phyloP scores from a whole-genome alignment of 2,329 filamentous ascomycete species.

The Colletotrichum sp. region DNA sequence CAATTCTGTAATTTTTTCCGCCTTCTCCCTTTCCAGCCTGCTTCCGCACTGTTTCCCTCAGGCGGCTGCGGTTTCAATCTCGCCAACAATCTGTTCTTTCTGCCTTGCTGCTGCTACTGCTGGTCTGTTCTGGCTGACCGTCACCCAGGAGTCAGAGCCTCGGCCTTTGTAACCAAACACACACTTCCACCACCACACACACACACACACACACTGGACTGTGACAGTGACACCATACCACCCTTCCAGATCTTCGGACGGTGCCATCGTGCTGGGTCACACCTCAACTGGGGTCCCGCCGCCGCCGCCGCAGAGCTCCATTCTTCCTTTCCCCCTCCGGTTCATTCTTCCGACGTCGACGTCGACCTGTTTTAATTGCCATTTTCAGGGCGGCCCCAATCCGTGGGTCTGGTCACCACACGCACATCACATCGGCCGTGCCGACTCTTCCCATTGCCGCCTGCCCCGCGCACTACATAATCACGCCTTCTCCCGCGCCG shows the following conservation, averaged over 20 bases:
- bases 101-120: not conserved
- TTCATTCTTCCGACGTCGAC: not conserved
- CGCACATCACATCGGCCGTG: conserved; percentile 10
- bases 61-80: not conserved
- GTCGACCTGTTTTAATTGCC: not conserved
- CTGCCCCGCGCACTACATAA: conserved; percentile 7
- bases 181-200: not conserved
- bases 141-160: not conserved
- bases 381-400: not conserved
- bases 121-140: not conserved
- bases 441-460: not conserved
- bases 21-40: not conserved
- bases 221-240: not conserved
- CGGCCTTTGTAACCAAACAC: not conserved
- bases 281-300: not conserved
- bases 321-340: not conserved
- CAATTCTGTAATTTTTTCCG: not conserved
- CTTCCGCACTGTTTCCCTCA: not conserved
- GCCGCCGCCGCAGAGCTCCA: not conserved
- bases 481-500: not conserved
- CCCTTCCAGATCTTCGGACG: not conserved
- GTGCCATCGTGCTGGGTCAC: conserved; percentile 8
- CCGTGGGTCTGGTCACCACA: not conserved
- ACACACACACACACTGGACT: not conserved
- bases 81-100: not conserved